phyloP scores from a whole-genome alignment of 352 stramenopile genomes.

The Globisporangium alternatum region DNA sequence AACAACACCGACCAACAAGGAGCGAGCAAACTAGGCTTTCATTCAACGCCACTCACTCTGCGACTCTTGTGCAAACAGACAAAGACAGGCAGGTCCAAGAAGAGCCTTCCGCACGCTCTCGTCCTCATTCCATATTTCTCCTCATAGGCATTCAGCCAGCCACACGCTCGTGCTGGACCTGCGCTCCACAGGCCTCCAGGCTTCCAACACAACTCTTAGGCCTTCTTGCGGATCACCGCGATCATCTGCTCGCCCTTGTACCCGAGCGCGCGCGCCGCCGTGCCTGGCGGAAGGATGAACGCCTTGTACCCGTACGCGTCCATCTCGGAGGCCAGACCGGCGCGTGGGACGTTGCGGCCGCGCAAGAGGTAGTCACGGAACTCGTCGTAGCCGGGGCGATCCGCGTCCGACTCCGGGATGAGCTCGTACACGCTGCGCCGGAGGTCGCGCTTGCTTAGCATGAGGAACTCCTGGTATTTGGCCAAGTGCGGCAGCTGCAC shows the following conservation, averaged over 20 bases:
- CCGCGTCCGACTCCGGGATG: conserved; percentile 46
- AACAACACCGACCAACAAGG: too few relatives aligned
- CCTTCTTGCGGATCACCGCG: conserved; percentile 46
- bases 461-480: conserved; percentile 63
- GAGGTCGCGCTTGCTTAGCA: conserved; percentile 49
- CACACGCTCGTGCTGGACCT: not conserved
- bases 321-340: conserved; percentile 55
- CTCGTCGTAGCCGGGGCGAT: conserved; percentile 55
- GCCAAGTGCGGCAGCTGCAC: conserved; percentile 55
- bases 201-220: conserved; percentile 6
- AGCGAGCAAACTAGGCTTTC: too few relatives aligned
- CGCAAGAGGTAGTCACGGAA: conserved; percentile 63
- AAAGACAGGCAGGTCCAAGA: not conserved
- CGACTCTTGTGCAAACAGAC: conserved; percentile 1
- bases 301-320: conserved; percentile 67
- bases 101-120: not conserved
- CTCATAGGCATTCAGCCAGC: not conserved
- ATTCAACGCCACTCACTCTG: too few relatives aligned
- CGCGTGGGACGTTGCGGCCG: conserved; percentile 44
- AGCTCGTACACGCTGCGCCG: conserved; percentile 67
- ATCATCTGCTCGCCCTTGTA: conserved; percentile 75
- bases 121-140: not conserved
- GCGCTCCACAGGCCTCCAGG: not conserved
- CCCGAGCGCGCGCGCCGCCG: conserved; percentile 56
- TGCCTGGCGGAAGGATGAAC: conserved; percentile 70